These are phyloP conservation scores for Calvatia gigantea DNA, from an alignment of 768 basidiomycete genomes.

Conservation along the genomic window DNA sequence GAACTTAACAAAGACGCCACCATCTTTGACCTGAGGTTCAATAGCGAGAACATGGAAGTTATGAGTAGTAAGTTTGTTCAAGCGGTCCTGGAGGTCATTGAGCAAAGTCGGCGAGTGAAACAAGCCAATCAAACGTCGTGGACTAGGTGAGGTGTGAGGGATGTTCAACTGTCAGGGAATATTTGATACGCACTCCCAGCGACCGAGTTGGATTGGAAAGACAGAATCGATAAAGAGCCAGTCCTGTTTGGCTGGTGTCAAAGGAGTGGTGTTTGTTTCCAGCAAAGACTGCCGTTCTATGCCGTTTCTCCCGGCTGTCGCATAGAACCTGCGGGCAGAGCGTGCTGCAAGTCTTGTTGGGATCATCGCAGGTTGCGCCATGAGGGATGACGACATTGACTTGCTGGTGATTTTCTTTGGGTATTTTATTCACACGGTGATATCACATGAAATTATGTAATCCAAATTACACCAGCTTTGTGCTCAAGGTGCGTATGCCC, in stretches of 20 bases:
- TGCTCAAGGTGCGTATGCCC: no score
- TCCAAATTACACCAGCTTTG: no score
- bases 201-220: conserved; percentile 68
- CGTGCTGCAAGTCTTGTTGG: background rate
- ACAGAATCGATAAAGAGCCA: conserved; percentile 77
- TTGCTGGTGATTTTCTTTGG: background rate
- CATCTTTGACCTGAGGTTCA: conserved; percentile 72
- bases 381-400: background rate
- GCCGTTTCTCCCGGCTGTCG: background rate
- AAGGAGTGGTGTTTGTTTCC: background rate
- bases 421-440: background rate
- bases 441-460: no score
- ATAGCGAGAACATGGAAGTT: conserved; percentile 61
- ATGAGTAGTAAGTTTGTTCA: conserved; percentile 50
- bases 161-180: conserved; percentile 6
- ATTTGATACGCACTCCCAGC: conserved; percentile 61
- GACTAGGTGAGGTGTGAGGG: conserved; percentile 31
- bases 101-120: conserved; percentile 60
- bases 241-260: conserved; percentile 25
- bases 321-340: background rate
- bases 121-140: conserved; percentile 62
- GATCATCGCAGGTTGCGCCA: background rate
- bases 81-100: conserved; percentile 37
- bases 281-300: background rate
- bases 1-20: conserved; percentile 82